Evolutionary conservation across 2,329 filamentous ascomycete species (phyloP).

Genomic region (Ophiocordyceps camponoti-rufipedis): DNA sequence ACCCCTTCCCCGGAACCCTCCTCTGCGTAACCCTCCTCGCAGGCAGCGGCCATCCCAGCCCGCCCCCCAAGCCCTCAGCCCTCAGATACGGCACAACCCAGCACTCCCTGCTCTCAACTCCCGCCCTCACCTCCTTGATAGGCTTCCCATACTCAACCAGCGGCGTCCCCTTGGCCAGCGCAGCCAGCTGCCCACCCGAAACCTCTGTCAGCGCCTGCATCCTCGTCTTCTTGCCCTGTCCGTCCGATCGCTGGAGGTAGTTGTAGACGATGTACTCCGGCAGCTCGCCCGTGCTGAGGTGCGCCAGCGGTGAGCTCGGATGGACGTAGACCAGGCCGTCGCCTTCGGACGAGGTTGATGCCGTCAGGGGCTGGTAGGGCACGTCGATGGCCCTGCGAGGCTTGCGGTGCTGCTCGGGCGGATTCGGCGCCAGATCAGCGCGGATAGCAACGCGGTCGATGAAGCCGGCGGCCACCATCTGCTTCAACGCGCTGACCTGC

Average conservation of each 20-base stretch:
- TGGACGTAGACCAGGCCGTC: conserved; percentile 69
- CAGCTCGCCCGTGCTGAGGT: conserved; percentile 50
- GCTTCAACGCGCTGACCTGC: conserved; percentile 65
- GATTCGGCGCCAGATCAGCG: conserved; percentile 63
- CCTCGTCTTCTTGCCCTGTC: conserved; percentile 50
- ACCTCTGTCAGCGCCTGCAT: conserved; percentile 80
- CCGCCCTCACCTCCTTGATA: conserved; percentile 54
- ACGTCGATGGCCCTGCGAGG: conserved; percentile 81
- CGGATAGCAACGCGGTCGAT: conserved; percentile 89
- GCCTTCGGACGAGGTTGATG: conserved; percentile 18
- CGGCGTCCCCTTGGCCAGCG: conserved; percentile 68
- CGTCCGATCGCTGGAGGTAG: conserved; percentile 54
- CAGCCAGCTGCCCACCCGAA: conserved; percentile 55
- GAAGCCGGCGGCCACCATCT: conserved; percentile 83
- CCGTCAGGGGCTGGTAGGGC: conserved; percentile 71
- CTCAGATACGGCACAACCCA: conserved; percentile 67
- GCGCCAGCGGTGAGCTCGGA: conserved; percentile 63
- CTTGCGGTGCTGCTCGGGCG: conserved; percentile 47
- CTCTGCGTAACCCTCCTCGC: conserved; percentile 70
- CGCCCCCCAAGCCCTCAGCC: conserved; percentile 41
- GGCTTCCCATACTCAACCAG: conserved; percentile 77
- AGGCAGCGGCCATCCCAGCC: conserved; percentile 67
- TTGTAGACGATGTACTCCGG: conserved; percentile 80
- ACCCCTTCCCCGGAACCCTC: conserved; percentile 53
- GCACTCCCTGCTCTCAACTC: conserved; percentile 41